These are phyloP conservation scores for Mucor mucedo DNA, from an alignment of 371 early-diverging fungal genomes.

Conservation along the genomic window DNA sequence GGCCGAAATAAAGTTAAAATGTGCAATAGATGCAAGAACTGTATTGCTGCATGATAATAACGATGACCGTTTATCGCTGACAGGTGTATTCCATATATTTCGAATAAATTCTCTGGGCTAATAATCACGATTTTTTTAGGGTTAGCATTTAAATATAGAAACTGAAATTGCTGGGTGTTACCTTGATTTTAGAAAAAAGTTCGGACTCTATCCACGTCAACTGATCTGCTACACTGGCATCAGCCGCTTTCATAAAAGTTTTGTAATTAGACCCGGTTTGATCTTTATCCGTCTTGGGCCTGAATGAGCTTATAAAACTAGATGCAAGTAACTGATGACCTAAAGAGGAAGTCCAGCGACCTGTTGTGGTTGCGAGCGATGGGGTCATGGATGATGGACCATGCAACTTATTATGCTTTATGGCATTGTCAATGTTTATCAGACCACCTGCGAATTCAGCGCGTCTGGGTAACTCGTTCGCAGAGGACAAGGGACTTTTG, in stretches of 20 bases:
- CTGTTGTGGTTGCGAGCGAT: slow-evolving; percentile 25
- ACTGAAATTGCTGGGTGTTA: not conserved
- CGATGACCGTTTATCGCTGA: slow-evolving; percentile 4
- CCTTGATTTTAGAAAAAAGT: slow-evolving; percentile 37
- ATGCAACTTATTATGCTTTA: not conserved
- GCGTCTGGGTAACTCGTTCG: slow-evolving; percentile 23
- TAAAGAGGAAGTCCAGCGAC: slow-evolving; percentile 34
- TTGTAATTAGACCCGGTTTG: slow-evolving; percentile 26
- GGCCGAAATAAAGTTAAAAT: slow-evolving; percentile 66
- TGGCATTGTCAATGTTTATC: slow-evolving; percentile 31
- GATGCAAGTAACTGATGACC: slow-evolving; percentile 24
- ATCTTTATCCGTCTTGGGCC: slow-evolving; percentile 38
- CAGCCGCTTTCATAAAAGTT: slow-evolving; percentile 46
- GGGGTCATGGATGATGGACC: slow-evolving; percentile 4
- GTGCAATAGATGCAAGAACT: slow-evolving; percentile 59
- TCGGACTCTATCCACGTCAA: slow-evolving; percentile 66
- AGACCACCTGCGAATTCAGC: slow-evolving; percentile 51
- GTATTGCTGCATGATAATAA: slow-evolving; percentile 26
- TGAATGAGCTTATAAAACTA: slow-evolving; percentile 40
- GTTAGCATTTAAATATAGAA: not conserved
- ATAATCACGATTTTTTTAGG: no score
- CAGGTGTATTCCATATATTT: slow-evolving; percentile 48
- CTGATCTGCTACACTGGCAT: slow-evolving; percentile 63
- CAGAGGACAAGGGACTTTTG: not conserved
- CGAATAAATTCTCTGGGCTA: slow-evolving; percentile 63